Base-by-base conservation (phyloP, 2,329 filamentous ascomycete genomes). In the Fusarium odoratissimum region DNA sequence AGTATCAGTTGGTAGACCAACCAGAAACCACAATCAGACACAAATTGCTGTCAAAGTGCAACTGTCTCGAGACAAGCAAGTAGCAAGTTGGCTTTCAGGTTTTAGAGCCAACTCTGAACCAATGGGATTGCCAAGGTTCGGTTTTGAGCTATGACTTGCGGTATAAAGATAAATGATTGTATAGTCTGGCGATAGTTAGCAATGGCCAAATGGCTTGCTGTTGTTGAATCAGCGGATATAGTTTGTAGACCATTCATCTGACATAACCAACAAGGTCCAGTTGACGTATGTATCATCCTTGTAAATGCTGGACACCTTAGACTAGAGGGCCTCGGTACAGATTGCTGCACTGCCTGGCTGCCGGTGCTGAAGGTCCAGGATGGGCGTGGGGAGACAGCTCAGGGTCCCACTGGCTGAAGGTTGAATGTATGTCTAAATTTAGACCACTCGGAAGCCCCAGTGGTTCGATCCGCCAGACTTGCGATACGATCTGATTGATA, bases 401-500 rank as follows among this genome's bases (percentile, higher is more conserved):
- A 48, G 45, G 30, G 54, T 41, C 51, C 37, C 67, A 68, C 54
- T 72, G 55, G 63, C 60, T 64, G 38, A 63, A 49, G 28, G 59
- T 60, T 67, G 17, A 73, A 58, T 45, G 37, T 28, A 48, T 37
- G 45, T 68, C 71, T 74, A 73, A 71, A 73, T 73, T 73, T 73
- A 59, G 70, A 58, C 44, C 59, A 54, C n/a, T 30, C 42, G 28
- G 21, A 59, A 57, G 46, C 52, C 52, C 60, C 35, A 46, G 56
- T 62, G 45, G 44, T 55, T 58, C 52, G 41, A 71, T 72, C 38
- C 45, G 25, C 35, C 17, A 62, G 57, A 61, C 42, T 23, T 51
- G 25, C 37, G 30, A 54, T 54, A 52, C 49, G 63, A 60, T 52
- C 38, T 72, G 52, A 40, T 33, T 72, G 48, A 40, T n/a, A 48